Evolutionary conservation across 2,329 filamentous ascomycete species (phyloP).

Genomic region (Anthostomella pinea): DNA sequence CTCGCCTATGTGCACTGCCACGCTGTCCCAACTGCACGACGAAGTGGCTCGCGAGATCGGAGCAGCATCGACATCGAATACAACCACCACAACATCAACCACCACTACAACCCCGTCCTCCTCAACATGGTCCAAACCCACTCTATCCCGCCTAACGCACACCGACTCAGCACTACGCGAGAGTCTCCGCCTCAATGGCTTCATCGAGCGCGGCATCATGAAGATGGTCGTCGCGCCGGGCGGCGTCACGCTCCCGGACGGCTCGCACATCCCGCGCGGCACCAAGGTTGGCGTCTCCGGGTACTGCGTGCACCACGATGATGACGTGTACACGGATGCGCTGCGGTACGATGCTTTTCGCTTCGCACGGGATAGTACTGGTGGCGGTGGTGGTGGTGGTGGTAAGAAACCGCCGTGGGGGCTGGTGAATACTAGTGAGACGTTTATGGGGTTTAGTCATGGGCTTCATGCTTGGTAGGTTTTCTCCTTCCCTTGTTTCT

Average conservation of each 20-base stretch:
- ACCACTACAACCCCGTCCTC: conserved; percentile 11
- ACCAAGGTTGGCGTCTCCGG: conserved; percentile 35
- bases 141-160: conserved; percentile 34
- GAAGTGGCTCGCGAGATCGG: conserved; percentile 32
- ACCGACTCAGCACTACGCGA: conserved; percentile 43
- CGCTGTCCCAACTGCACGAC: conserved; percentile 31
- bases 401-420: conserved; percentile 16
- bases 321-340: conserved; percentile 32
- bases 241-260: conserved; percentile 33
- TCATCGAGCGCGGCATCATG: conserved; percentile 36
- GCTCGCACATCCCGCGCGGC: conserved; percentile 32
- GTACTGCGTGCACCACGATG: conserved; percentile 34
- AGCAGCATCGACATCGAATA: conserved; percentile 4
- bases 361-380: conserved; percentile 26
- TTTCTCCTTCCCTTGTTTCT: background rate
- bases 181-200: conserved; percentile 38
- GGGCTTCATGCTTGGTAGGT: conserved; percentile 36
- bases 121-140: conserved; percentile 36
- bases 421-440: conserved; percentile 31
- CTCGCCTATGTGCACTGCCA: conserved; percentile 21
- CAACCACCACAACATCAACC: conserved; percentile 3
- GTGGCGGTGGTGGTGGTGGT: conserved; percentile 8
- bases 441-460: conserved; percentile 36
- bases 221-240: conserved; percentile 34
- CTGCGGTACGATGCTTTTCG: conserved; percentile 37